These are phyloP conservation scores for Colletotrichum somersetense DNA, from an alignment of 2,329 filamentous ascomycete genomes.

Conservation along the genomic window DNA sequence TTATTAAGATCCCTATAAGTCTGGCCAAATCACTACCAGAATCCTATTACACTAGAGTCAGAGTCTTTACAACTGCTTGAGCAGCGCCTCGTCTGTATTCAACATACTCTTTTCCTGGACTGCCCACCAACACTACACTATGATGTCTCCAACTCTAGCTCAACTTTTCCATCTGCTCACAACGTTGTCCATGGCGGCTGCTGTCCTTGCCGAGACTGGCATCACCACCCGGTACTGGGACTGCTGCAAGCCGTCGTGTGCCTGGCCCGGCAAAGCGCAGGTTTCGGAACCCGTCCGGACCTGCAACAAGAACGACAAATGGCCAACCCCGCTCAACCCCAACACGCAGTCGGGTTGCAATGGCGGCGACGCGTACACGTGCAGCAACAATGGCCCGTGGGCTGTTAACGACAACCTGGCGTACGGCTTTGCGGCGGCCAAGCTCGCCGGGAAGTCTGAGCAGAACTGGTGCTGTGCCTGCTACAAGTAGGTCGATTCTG, in stretches of 20 bases:
- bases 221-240: conserved; percentile 66
- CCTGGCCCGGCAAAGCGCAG: conserved; percentile 68
- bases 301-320: conserved; percentile 64
- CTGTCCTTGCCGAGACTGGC: neutral
- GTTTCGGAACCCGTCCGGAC: conserved; percentile 65
- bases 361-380: conserved; percentile 71
- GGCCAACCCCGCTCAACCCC: conserved; percentile 58
- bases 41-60: no score
- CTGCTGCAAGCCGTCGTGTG: conserved; percentile 79
- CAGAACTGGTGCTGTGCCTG: conserved; percentile 69
- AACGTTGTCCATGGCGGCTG: neutral
- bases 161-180: neutral
- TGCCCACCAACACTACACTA: neutral
- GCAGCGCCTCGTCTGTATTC: neutral
- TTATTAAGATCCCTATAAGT: neutral
- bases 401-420: conserved; percentile 68
- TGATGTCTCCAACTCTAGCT: neutral
- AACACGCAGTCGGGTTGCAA: conserved; percentile 66
- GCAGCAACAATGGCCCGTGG: conserved; percentile 73
- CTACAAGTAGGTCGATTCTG: neutral
- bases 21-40: neutral
- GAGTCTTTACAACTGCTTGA: neutral
- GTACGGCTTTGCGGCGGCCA: conserved; percentile 76
- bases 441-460: conserved; percentile 67
- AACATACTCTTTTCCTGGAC: neutral